phyloP scores from a whole-genome alignment of 768 basidiomycete species.

The Mycena maculata region DNA sequence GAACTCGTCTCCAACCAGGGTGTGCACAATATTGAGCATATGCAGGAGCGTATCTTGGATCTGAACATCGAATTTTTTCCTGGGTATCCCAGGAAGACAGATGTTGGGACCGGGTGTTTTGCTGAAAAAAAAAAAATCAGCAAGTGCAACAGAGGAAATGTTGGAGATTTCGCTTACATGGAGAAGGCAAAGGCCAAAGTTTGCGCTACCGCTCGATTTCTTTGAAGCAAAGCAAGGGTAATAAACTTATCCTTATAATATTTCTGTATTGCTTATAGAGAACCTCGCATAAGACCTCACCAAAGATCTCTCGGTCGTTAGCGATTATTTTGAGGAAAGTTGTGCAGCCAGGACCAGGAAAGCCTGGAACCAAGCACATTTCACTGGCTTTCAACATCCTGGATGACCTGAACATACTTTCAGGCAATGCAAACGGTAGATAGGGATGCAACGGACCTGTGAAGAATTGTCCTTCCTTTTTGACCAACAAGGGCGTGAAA shows the following conservation, averaged over 20 bases:
- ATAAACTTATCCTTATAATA: constrained; percentile 66
- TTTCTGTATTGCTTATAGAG: constrained; percentile 85
- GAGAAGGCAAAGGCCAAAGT: constrained; percentile 81
- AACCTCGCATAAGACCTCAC: constrained; percentile 75
- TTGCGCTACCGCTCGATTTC: constrained; percentile 70
- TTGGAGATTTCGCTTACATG: constrained; percentile 50
- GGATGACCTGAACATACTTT: constrained; percentile 56
- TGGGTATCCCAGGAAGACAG: constrained; percentile 73
- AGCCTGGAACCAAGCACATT: constrained; percentile 89
- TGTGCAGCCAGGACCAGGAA: constrained; percentile 87
- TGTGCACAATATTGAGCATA: constrained; percentile 90
- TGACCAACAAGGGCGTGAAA: constrained; percentile 52
- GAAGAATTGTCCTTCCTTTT: constrained; percentile 61
- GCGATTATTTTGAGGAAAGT: constrained; percentile 89
- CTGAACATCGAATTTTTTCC: constrained; percentile 65
- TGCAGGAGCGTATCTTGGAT: constrained; percentile 73
- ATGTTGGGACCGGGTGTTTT: constrained; percentile 82
- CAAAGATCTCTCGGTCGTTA: constrained; percentile 76
- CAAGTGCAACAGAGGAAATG: constrained; percentile 9
- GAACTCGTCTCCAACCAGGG: constrained; percentile 88
- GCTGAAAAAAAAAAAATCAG: constrained; percentile 38
- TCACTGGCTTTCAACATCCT: constrained; percentile 82
- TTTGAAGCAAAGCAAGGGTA: background rate
- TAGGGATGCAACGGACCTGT: constrained; percentile 55
- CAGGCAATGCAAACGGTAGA: background rate